A percentile compares a stretch with the other conserved stretches of the same genome.
Conservation (phyloP, 2,329 filamentous ascomycete genomes). For the Exophiala viscosa region DNA sequence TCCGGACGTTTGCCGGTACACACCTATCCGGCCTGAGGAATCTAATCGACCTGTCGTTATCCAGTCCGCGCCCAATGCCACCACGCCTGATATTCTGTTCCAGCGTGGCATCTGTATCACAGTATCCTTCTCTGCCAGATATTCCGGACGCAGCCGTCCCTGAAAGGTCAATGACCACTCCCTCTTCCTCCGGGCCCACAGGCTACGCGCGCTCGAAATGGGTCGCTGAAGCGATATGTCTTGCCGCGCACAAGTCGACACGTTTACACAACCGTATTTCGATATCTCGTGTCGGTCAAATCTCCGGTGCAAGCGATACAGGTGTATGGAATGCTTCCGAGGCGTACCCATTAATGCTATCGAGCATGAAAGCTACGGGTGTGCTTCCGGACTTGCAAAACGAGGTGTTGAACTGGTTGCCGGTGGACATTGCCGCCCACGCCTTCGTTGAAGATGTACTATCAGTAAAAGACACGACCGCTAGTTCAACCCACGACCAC, state of each 20-base stretch:
- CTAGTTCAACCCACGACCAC: too few relatives aligned
- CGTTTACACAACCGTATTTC: conserved; percentile 34
- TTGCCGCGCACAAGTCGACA: conserved; percentile 33
- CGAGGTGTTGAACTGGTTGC: conserved; percentile 44
- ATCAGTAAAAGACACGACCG: too few relatives aligned
- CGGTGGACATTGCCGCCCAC: conserved; percentile 41
- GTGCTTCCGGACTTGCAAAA: conserved; percentile 43
- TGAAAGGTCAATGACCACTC: conserved; percentile 19
- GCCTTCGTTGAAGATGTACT: conserved; percentile 32
- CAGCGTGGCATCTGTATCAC: conserved; percentile 44
- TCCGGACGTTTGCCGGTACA: conserved; percentile 54
- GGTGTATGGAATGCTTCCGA: conserved; percentile 53
- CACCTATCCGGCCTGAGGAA: conserved; percentile 51
- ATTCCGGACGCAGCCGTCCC: conserved; percentile 2
- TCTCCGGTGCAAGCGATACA: conserved; percentile 46
- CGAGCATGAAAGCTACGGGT: conserved; percentile 41
- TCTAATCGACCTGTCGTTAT: conserved; percentile 46
- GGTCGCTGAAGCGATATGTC: conserved; percentile 55
- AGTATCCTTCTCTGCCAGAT: conserved; percentile 4
- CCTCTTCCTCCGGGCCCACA: conserved; percentile 38
- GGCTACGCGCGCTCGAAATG: conserved; percentile 58
- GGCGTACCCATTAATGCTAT: conserved; percentile 52
- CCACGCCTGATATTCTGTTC: conserved; percentile 51
- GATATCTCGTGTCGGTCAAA: conserved; percentile 51
- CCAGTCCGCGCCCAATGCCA: conserved; percentile 23